Evolutionary conservation across 2,329 filamentous ascomycete species (phyloP).

Genomic region (Monosporascus sp.): DNA sequence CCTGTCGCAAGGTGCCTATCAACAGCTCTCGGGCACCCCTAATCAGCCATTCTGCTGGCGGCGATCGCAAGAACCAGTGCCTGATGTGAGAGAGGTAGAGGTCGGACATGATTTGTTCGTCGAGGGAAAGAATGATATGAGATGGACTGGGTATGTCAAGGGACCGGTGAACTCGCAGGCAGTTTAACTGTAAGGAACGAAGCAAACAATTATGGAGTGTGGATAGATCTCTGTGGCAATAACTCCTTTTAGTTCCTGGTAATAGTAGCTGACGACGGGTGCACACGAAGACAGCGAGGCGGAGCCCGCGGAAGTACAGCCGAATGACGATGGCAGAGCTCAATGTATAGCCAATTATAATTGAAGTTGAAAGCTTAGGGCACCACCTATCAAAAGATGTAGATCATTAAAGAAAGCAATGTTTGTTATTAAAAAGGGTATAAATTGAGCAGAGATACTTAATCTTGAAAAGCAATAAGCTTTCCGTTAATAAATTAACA

Average conservation of each 20-base stretch:
- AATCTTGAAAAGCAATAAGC: no score
- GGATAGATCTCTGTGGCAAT: background rate
- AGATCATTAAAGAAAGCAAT: no score
- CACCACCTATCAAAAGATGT: background rate
- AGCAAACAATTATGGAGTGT: background rate
- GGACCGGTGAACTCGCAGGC: background rate
- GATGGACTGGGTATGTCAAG: background rate
- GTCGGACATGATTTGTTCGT: conserved; percentile 44
- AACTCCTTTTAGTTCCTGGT: no score
- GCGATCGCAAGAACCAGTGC: conserved; percentile 77
- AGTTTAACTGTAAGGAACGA: background rate
- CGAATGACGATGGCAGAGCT: background rate
- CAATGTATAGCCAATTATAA: background rate
- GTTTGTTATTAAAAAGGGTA: no score
- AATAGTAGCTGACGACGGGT: background rate
- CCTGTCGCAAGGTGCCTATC: conserved; percentile 83
- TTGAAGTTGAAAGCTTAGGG: background rate
- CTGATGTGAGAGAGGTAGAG: conserved; percentile 44
- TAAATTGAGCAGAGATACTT: background rate
- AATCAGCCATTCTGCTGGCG: conserved; percentile 86
- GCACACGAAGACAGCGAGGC: background rate
- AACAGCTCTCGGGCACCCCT: conserved; percentile 74
- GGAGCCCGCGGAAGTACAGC: background rate
- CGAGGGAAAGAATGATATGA: background rate
- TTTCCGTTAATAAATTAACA: no score